Evolutionary conservation across 1,139 yeast species (phyloP), one percentile per base, ranked within the genome.

Genomic region (Pneumocystis murina): DNA sequence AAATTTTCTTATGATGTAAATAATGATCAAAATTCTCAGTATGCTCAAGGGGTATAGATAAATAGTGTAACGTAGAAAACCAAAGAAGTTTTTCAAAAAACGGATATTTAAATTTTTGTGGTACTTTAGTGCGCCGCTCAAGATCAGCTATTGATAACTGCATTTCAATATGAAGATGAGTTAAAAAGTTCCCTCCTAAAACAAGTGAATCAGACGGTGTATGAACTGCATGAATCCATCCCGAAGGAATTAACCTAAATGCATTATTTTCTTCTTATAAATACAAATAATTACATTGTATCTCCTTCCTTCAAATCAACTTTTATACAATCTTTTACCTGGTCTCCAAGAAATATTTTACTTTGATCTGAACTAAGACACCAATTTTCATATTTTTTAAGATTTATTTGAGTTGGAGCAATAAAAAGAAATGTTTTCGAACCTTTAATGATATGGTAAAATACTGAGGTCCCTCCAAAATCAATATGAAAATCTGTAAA

Each of bases 401-500:
- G 76, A 69, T 89, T 89, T 8, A 73, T 69, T 1, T 76, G 74
- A 0, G 94, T 82, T 1, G 96, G 96, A 0, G 95, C 95, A 68
- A 80, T 84, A 79, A 90, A 81, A 61, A 89, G 74, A 70, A 90
- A 90, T 36, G 84, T 79, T 71, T 90, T 90, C 3, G 78, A 70
- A 0, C 97, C 97, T 10, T 79, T 76, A 28, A 91, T 75, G 2
- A 90, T 84, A 10, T 92, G 89, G 73, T 90, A 90, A 72, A 88
- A 90, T 4, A 90, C 97, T 0, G 92, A 86, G 0, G 96, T 87
- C 0, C 96, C 97, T 1, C 95, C 95, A 73, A 90, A 90, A 73
- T 90, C 97, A 60, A 90, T 78, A 72, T 90, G 97, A 73, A 89
- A 90, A 71, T 90, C 97, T 0, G 96, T 90, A 71, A 83, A 90